phyloP scores from a whole-genome alignment of 257 asterid genomes.

The Parsonsia alboflavescens region DNA sequence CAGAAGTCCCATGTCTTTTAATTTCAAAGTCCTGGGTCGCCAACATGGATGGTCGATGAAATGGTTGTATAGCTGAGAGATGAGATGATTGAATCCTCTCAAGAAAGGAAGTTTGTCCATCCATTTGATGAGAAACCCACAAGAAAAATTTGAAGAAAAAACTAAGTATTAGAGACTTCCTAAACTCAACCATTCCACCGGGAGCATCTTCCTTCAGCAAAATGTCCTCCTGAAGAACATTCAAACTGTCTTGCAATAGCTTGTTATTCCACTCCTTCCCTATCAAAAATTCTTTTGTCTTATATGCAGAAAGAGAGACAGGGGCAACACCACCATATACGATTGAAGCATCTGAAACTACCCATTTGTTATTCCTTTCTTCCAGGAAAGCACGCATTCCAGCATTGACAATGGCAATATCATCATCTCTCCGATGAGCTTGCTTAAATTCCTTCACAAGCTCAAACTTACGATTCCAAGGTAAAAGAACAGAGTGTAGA shows the following conservation, averaged over 20 bases:
- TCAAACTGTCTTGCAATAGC: constrained; percentile 54
- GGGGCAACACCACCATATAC: constrained; percentile 96
- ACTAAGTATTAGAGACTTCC: constrained; percentile 70
- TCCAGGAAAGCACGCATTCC: constrained; percentile 78
- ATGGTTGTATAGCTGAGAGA: constrained; percentile 66
- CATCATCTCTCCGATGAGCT: constrained; percentile 95
- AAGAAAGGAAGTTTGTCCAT: constrained; percentile 41
- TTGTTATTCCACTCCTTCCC: constrained; percentile 72
- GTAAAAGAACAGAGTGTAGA: constrained; percentile 70
- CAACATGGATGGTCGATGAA: constrained; percentile 51
- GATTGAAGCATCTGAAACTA: constrained; percentile 67
- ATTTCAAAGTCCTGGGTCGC: constrained; percentile 74
- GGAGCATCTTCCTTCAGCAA: constrained; percentile 81
- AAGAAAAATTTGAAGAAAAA: constrained; percentile 88
- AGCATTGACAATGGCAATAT: constrained; percentile 91
- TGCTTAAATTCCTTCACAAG: constrained; percentile 90
- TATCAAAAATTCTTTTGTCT: constrained; percentile 52
- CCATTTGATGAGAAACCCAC: constrained; percentile 86
- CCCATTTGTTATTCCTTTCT: constrained; percentile 56
- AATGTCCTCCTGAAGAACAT: constrained; percentile 62
- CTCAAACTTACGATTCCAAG: constrained; percentile 67
- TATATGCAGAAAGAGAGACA: constrained; percentile 51
- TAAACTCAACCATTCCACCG: constrained; percentile 96
- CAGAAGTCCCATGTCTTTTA: constrained; percentile 69
- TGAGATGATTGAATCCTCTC: constrained; percentile 57